Percentiles rank a stretch among this genome's conserved stretches.
These are phyloP conservation scores for Chimonanthus praecox DNA, from an alignment of 164 flowering plant species.

Conservation along the genomic window DNA sequence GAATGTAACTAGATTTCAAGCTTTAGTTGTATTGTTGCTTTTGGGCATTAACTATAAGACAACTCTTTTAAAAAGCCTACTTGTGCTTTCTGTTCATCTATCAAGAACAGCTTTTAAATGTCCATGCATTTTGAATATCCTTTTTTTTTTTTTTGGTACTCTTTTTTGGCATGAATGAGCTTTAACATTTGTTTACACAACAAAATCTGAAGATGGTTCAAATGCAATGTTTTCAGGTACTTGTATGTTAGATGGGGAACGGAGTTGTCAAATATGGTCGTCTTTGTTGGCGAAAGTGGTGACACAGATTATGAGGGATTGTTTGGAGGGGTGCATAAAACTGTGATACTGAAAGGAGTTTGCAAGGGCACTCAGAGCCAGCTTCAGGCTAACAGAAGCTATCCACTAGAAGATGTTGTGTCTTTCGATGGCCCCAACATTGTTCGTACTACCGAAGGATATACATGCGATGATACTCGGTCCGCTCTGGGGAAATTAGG, in stretches of 20 bases:
- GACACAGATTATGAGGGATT: conserved; percentile 90
- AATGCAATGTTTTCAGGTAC: conserved; percentile 41
- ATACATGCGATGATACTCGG: conserved; percentile 30
- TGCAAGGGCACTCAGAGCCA: conserved; percentile 36
- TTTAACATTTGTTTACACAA: background rate
- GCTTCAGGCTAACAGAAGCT: conserved; percentile 54
- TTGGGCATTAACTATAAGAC: background rate
- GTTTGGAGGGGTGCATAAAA: conserved; percentile 84
- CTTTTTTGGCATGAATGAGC: too few species aligned
- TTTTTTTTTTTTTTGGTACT: too few species aligned
- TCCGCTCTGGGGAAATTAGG: conserved; percentile 42
- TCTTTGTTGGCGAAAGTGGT: conserved; percentile 82
- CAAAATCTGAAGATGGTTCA: background rate
- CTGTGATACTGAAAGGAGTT: conserved; percentile 63
- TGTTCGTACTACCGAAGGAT: conserved; percentile 41
- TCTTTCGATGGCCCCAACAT: conserved; percentile 68
- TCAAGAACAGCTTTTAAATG: too few species aligned
- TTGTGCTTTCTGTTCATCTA: background rate
- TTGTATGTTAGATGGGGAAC: conserved; percentile 77
- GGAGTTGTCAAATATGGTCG: conserved; percentile 75
- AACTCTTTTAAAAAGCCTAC: background rate
- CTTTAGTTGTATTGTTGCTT: background rate
- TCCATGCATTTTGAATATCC: too few species aligned
- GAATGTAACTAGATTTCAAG: background rate
- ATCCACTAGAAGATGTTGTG: conserved; percentile 75